A percentile compares a stretch with the other conserved stretches of the same genome.
phyloP scores from a whole-genome alignment of 2,329 filamentous ascomycete genomes.

The Calonectria leucothoes region DNA sequence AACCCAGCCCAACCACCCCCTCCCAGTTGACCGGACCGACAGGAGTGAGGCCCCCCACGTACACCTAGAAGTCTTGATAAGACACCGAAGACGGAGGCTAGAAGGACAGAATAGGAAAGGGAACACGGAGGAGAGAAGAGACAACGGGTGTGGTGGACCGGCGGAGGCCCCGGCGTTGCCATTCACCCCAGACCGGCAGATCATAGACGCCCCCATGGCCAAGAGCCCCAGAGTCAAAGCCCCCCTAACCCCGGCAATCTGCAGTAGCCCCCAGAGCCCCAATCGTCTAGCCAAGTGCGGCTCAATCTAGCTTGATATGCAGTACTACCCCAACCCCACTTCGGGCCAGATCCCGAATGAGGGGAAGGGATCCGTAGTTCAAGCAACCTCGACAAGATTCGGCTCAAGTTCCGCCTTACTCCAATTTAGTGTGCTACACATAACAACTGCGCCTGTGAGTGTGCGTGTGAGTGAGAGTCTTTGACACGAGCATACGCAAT shows the following conservation, averaged over 20 bases:
- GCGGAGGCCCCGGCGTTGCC: background rate
- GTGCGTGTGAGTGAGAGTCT: background rate
- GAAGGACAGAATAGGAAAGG: background rate
- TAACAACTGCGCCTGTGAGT: background rate
- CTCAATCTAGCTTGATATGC: background rate
- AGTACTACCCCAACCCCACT: background rate
- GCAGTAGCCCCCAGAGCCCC: background rate
- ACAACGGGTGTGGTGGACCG: background rate
- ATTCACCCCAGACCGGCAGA: background rate
- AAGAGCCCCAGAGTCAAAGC: background rate
- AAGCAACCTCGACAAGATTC: background rate
- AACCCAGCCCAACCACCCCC: too few relatives aligned
- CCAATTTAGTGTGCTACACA: background rate
- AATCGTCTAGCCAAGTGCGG: background rate
- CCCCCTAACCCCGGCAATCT: background rate
- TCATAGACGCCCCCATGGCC: background rate
- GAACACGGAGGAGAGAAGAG: background rate
- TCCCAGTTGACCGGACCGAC: too few relatives aligned
- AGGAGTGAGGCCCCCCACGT: background rate
- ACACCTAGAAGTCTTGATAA: background rate
- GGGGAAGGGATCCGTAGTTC: constrained; percentile 1
- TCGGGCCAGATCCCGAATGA: background rate
- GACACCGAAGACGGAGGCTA: background rate
- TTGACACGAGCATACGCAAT: background rate
- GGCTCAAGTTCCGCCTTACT: background rate